Percentiles rank a stretch among this genome's conserved stretches.
These are phyloP conservation scores for Fibroporia radiculosa DNA, from an alignment of 768 basidiomycete species.

Conservation along the genomic window DNA sequence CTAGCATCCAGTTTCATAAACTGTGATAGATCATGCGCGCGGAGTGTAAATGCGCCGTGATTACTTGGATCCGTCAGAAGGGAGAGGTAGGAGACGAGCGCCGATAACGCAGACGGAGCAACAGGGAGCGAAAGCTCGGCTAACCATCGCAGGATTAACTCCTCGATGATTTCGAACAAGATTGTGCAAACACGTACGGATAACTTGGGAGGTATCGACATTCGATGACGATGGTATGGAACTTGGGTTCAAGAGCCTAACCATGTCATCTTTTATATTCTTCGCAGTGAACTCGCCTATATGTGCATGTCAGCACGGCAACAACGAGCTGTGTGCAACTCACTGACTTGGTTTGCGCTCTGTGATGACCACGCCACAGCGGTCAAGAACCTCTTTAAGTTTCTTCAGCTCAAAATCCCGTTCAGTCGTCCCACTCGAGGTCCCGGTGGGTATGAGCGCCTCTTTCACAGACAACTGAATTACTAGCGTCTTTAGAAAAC, in stretches of 20 bases:
- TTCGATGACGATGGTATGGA: conserved; percentile 31
- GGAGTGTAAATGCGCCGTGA: conserved; percentile 71
- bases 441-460: conserved; percentile 76
- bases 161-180: background rate
- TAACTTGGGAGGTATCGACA: conserved; percentile 41
- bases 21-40: conserved; percentile 84
- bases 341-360: conserved; percentile 78
- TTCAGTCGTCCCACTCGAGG: conserved; percentile 61
- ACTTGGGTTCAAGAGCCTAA: conserved; percentile 51
- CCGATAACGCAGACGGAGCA: conserved; percentile 76
- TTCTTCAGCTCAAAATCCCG: conserved; percentile 86
- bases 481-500: conserved; percentile 62
- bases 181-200: conserved; percentile 37
- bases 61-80: conserved; percentile 74
- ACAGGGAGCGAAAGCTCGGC: conserved; percentile 71
- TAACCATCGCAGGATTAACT: conserved; percentile 21
- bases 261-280: conserved; percentile 74
- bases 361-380: conserved; percentile 86
- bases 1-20: conserved; percentile 97
- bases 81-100: conserved; percentile 74
- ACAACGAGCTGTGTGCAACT: background rate
- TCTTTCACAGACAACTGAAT: conserved; percentile 99
- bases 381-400: conserved; percentile 76
- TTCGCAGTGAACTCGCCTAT: conserved; percentile 80
- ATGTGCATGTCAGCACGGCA: background rate